phyloP scores from a whole-genome alignment of 129 eudicot species.

The Tanacetum coccineum region DNA sequence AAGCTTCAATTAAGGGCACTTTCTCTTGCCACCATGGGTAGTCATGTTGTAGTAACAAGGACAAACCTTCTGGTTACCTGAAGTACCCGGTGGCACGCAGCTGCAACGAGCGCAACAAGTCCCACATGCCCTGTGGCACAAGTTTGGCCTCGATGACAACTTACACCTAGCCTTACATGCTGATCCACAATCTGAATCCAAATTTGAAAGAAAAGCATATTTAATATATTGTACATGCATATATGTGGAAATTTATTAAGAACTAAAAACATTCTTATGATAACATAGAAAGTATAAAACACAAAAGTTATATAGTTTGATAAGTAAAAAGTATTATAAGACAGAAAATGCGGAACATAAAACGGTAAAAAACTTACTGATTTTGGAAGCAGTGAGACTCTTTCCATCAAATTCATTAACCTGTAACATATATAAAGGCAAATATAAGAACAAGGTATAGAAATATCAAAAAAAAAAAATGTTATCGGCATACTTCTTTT shows the following conservation, averaged over 20 bases:
- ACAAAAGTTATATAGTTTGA: too few species aligned
- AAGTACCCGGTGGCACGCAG: conserved; percentile 79
- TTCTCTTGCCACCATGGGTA: conserved; percentile 50
- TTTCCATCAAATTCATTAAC: conserved; percentile 23
- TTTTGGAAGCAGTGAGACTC: conserved; percentile 13
- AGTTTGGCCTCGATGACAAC: conserved; percentile 49
- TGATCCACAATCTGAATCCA: conserved; percentile 45
- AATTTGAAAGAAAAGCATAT: neutral
- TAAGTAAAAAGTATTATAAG: too few species aligned
- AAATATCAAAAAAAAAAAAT: neutral
- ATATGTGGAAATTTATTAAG: neutral
- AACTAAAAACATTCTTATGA: neutral
- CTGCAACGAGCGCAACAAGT: conserved; percentile 71
- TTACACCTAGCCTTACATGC: conserved; percentile 52
- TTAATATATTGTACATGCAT: neutral
- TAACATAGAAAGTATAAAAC: too few species aligned
- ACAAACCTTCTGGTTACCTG: conserved; percentile 58
- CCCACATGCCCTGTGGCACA: conserved; percentile 70
- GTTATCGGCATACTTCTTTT: neutral
- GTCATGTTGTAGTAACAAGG: conserved; percentile 62
- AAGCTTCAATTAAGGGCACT: conserved; percentile 31
- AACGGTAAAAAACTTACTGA: conserved; percentile 9
- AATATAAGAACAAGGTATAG: neutral
- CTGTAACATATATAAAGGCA: conserved; percentile 14
- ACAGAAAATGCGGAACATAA: too few species aligned